A percentile compares a stretch with the other conserved stretches of the same genome.
Evolutionary conservation across 179 eudicot species (phyloP).

Genomic region (Spergularia azorica): DNA sequence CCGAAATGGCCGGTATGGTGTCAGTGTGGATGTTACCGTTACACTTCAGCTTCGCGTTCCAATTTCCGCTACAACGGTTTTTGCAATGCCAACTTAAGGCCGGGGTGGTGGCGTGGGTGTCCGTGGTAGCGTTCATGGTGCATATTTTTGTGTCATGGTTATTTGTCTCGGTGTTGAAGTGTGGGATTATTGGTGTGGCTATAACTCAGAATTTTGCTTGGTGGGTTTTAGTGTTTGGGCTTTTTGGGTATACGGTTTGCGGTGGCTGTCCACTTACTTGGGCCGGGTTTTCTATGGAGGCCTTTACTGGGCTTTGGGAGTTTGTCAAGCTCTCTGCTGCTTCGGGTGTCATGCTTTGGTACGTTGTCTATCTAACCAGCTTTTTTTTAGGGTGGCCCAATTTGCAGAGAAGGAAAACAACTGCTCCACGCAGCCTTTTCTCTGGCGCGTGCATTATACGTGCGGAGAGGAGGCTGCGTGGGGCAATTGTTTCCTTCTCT

Average conservation of each 20-base stretch:
- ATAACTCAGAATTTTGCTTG: constrained; percentile 41
- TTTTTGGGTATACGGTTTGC: constrained; percentile 28
- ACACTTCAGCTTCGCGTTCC: constrained; percentile 52
- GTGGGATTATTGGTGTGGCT: constrained; percentile 38
- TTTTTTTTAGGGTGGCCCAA: too few relatives aligned
- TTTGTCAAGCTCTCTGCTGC: constrained; percentile 47
- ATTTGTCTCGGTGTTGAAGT: constrained; percentile 32
- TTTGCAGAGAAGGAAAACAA: too few relatives aligned
- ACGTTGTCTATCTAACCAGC: background rate
- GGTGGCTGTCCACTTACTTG: constrained; percentile 49
- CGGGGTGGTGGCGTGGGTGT: constrained; percentile 38
- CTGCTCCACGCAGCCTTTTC: too few relatives aligned
- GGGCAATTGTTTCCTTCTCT: too few relatives aligned
- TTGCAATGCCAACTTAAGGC: constrained; percentile 48
- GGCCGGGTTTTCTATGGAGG: constrained; percentile 45
- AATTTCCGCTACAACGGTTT: constrained; percentile 48
- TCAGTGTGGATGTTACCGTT: constrained; percentile 39
- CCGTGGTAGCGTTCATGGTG: constrained; percentile 27
- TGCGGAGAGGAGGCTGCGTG: too few relatives aligned
- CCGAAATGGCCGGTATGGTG: constrained; percentile 41
- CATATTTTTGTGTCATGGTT: constrained; percentile 42
- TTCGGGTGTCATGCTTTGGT: constrained; percentile 57
- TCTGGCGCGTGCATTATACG: too few relatives aligned
- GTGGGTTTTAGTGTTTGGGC: constrained; percentile 48
- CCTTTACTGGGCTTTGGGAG: constrained; percentile 52